Base-by-base conservation (phyloP, 257 asterid genomes). In the Solanum bulbocastanum region DNA sequence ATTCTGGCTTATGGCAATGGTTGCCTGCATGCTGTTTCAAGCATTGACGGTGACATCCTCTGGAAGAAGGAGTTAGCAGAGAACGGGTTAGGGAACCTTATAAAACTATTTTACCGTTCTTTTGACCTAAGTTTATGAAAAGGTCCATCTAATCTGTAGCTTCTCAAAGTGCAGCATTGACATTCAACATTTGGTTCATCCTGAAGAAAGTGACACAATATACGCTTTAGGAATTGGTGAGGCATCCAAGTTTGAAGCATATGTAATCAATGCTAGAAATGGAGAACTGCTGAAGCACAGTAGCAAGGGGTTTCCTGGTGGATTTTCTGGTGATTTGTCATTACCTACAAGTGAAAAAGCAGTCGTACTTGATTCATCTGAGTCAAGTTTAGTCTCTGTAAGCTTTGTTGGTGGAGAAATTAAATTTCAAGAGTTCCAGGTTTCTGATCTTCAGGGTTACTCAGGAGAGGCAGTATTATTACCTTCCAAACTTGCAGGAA, bases 281-380 rank as follows among this genome's bases (percentile, higher is more conserved):
- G 99, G 99, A 25, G 97, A 95, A 91, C 60, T 94, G 88, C 90
- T 92, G 93, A 93, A 91, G 92, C 94, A 94, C 81, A 90, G 90
- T 86, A 92, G 83, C 88, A 88, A 84, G 91, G 85, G 89, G 39
- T 90, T 92, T 76, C 91, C 96, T 78, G 88, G 94, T 87, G 94
- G 96, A 44, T 95, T 94, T 90, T 95, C 98, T 91, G 99, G 99
- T 87, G 98, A 94, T 84, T 87, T 97, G 88, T 93, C 95, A 85
- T 87, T 95, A 87, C 90, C 94, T 85, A 79, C 94, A 68, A 94
- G 93, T 74, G 90, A 90, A 89, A 91, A 89, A 83, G 98, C 94
- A 65, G 96, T 94, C 89, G 93, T 95, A 36, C 88, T 95, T 87
- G 99, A 96, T 94, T 92, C 98, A 87, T 87, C 96, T 87, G 92